Conservation (phyloP, 2,329 filamentous ascomycete genomes). For the Penicillium sp. region DNA sequence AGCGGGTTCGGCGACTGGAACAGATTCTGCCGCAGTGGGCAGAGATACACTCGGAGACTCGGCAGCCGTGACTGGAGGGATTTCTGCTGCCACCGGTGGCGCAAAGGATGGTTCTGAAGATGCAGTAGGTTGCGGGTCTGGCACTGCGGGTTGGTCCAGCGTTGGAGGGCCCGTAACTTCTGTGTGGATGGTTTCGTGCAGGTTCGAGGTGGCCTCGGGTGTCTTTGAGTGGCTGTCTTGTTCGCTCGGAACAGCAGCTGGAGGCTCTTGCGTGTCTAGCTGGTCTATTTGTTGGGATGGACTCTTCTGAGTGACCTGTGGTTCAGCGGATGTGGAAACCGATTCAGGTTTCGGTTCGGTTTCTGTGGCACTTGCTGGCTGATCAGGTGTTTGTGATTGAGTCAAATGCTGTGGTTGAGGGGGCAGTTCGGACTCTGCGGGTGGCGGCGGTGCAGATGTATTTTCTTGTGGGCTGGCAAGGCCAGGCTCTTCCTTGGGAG, state of each 20-base stretch:
- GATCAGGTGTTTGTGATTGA: neutral
- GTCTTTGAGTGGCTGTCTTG: neutral
- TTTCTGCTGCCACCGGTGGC: neutral
- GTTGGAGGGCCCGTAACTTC: conserved; percentile 7
- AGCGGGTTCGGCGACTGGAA: neutral
- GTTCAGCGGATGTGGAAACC: neutral
- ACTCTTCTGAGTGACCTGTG: neutral
- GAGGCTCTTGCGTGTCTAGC: neutral
- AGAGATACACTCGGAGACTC: neutral
- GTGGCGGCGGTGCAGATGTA: neutral
- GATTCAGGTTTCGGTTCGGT: neutral
- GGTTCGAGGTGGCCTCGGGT: neutral
- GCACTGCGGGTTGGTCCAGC: neutral
- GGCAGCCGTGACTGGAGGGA: neutral
- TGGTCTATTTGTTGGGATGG: neutral
- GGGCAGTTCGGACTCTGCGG: neutral
- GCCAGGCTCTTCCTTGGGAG: conserved; percentile 4
- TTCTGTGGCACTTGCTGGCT: neutral
- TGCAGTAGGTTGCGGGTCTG: neutral
- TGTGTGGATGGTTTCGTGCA: conserved; percentile 8
- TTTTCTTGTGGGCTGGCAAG: neutral
- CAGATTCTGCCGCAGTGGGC: neutral
- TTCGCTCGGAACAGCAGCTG: neutral
- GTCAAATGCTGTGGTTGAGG: conserved; percentile 1
- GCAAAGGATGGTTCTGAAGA: neutral